A percentile compares a stretch with the other conserved stretches of the same genome.
phyloP scores from a whole-genome alignment of 1,139 yeast species.

The Yamadazyma mexicana region DNA sequence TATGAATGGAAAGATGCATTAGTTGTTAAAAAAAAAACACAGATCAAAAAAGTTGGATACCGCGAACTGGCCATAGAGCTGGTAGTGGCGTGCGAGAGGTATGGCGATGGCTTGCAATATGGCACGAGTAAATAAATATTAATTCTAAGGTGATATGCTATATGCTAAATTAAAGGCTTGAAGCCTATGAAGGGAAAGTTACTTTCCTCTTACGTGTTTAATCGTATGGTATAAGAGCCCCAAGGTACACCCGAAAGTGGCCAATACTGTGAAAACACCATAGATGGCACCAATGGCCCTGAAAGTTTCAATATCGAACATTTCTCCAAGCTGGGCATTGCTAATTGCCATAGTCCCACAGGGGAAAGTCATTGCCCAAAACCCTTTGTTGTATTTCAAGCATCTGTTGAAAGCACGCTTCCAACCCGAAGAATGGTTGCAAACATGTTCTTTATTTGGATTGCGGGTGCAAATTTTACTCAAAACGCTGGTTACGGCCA shows the following conservation, averaged over 20 bases:
- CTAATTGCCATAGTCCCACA: slow-evolving; percentile 79
- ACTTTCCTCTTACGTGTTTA: slow-evolving; percentile 4
- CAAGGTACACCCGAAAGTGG: slow-evolving; percentile 30
- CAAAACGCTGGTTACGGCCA: slow-evolving; percentile 48
- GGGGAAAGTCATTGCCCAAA: slow-evolving; percentile 93
- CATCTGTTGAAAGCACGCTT: slow-evolving; percentile 24
- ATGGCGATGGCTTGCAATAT: background rate
- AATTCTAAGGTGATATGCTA: background rate
- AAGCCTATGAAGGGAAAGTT: too few relatives aligned
- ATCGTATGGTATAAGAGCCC: slow-evolving; percentile 24
- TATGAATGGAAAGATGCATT: slow-evolving; percentile 6
- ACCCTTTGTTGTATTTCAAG: slow-evolving; percentile 54
- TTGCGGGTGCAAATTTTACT: slow-evolving; percentile 36
- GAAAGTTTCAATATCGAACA: slow-evolving; percentile 49
- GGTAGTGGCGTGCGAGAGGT: background rate
- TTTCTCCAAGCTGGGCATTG: slow-evolving; percentile 47
- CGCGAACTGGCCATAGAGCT: background rate
- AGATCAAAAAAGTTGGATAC: too few relatives aligned
- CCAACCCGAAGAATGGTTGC: slow-evolving; percentile 17
- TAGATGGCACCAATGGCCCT: slow-evolving; percentile 63
- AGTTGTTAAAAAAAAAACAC: background rate
- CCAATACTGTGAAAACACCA: slow-evolving; percentile 37
- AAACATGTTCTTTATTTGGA: slow-evolving; percentile 21
- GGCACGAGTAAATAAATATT: too few relatives aligned
- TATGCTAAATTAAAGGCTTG: too few relatives aligned